Evolutionary conservation across 129 eudicot genomes (phyloP).

Genomic region (Pittosporum tobira): DNA sequence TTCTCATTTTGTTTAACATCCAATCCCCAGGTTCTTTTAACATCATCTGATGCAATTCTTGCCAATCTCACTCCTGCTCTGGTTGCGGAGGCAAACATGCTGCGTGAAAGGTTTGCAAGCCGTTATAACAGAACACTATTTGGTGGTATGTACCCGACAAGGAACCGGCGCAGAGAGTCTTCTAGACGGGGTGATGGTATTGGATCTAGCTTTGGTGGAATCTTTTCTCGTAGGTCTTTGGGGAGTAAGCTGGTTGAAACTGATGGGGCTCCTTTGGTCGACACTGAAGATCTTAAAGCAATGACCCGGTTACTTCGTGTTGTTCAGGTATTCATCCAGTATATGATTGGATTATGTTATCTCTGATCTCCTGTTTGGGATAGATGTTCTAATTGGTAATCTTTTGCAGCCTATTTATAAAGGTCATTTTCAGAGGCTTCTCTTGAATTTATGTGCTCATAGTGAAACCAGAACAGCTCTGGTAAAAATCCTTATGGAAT

Average conservation of each 20-base stretch:
- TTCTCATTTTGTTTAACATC: background rate
- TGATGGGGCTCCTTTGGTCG: constrained; percentile 94
- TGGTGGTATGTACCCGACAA: constrained; percentile 88
- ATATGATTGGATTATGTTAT: background rate
- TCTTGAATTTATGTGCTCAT: constrained; percentile 84
- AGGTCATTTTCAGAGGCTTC: constrained; percentile 86
- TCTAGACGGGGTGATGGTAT: constrained; percentile 84
- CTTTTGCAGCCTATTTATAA: constrained; percentile 80
- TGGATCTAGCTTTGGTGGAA: constrained; percentile 62
- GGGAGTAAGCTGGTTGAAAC: constrained; percentile 89
- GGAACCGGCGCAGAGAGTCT: constrained; percentile 80
- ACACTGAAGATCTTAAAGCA: constrained; percentile 70
- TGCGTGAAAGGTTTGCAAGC: constrained; percentile 92
- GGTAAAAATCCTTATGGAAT: constrained; percentile 75
- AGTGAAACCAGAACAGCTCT: constrained; percentile 59
- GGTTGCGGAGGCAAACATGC: constrained; percentile 97
- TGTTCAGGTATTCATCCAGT: constrained; percentile 58
- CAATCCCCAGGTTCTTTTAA: constrained; percentile 67
- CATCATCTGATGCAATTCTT: constrained; percentile 95
- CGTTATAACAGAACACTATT: constrained; percentile 81
- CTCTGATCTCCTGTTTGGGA: constrained; percentile 2
- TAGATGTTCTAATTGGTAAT: too few species aligned
- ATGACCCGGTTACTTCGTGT: constrained; percentile 93
- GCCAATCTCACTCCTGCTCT: constrained; percentile 96
- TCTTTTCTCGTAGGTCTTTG: constrained; percentile 54